These are phyloP conservation scores for Hanseniaspora pseudoguilliermondii DNA, from an alignment of 805 yeast species.

Conservation along the genomic window DNA sequence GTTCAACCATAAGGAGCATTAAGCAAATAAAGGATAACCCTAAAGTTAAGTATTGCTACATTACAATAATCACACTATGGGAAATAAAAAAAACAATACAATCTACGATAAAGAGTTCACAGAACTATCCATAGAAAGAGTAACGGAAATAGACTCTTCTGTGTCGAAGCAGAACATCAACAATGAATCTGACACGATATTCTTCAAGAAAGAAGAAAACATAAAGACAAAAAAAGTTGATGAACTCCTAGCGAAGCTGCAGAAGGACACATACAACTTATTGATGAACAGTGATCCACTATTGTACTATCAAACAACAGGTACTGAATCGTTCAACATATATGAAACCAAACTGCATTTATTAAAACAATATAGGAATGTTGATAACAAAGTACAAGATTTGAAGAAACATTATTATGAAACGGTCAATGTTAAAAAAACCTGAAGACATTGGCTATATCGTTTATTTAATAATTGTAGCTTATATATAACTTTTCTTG, in stretches of 20 bases:
- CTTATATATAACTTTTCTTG: not conserved
- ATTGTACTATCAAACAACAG: conserved; percentile 25
- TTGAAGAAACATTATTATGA: conserved; percentile 1
- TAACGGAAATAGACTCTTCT: conserved; percentile 10
- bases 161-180: not conserved
- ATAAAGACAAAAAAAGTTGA: not conserved
- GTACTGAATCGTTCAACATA: conserved; percentile 18
- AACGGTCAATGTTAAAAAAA: not conserved
- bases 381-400: not conserved
- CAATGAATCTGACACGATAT: not conserved
- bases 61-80: not conserved
- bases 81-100: not conserved
- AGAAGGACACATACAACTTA: conserved; percentile 23
- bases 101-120: conserved; percentile 10
- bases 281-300: conserved; percentile 23
- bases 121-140: conserved; percentile 9
- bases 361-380: conserved; percentile 15
- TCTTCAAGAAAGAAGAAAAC: not conserved
- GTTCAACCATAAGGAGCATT: no score
- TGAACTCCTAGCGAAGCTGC: conserved; percentile 14
- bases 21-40: no score
- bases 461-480: no score
- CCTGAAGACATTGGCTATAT: not conserved
- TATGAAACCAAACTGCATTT: conserved; percentile 21
- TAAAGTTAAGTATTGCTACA: no score